A percentile compares a stretch with the other conserved stretches of the same genome.
These are phyloP conservation scores for Cymbopogon flexuosus DNA, from an alignment of 202 grass and related monocot genomes.

Conservation along the genomic window DNA sequence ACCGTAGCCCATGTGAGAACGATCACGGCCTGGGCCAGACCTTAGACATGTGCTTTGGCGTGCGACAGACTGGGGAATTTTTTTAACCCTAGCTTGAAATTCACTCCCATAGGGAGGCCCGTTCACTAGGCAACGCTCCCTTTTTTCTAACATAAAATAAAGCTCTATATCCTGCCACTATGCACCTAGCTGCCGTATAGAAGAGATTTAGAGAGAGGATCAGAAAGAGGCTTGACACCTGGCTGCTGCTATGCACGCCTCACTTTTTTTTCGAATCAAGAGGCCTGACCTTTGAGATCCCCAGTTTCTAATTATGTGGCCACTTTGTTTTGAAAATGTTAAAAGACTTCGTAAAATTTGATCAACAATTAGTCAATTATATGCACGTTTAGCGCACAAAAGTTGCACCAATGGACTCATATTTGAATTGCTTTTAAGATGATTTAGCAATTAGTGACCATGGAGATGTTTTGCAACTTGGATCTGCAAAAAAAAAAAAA, in stretches of 20 bases:
- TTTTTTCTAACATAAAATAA: too few species aligned
- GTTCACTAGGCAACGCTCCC: too few species aligned
- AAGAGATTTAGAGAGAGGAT: not conserved
- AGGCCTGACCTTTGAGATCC: not conserved
- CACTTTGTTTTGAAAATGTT: not conserved
- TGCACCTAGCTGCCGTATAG: not conserved
- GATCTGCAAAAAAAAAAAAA: not conserved
- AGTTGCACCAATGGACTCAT: not conserved
- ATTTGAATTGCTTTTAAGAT: not conserved
- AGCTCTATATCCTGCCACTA: not conserved
- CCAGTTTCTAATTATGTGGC: not conserved
- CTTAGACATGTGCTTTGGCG: not conserved
- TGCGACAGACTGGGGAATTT: not conserved
- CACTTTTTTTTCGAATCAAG: not conserved
- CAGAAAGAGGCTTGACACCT: not conserved
- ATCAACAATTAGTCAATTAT: not conserved
- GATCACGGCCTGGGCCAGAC: not conserved
- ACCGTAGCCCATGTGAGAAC: not conserved
- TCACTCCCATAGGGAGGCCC: too few species aligned
- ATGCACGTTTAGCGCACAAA: not conserved
- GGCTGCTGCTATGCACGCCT: not conserved
- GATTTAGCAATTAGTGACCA: not conserved
- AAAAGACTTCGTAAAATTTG: not conserved
- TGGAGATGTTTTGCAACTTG: constrained; percentile 20
- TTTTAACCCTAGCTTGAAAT: not conserved